phyloP scores from a whole-genome alignment of 2,329 filamentous ascomycete species.

The Biscogniauxia sp. region DNA sequence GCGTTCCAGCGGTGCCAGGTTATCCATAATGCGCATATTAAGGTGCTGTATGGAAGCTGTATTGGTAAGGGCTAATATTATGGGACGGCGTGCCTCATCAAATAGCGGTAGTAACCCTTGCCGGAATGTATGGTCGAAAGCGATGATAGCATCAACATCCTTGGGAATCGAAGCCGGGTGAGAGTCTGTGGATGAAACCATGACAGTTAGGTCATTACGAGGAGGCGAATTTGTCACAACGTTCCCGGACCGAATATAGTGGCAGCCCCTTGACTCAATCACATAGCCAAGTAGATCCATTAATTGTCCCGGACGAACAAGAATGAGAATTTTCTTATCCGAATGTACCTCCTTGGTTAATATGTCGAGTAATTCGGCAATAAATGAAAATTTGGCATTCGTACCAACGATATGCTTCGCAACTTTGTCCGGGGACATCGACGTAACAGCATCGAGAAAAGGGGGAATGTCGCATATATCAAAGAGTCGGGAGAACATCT shows the following conservation, averaged over 20 bases:
- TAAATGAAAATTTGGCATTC: conserved; percentile 60
- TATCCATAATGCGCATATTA: conserved; percentile 42
- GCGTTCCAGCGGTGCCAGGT: conserved; percentile 42
- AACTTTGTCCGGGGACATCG: conserved; percentile 41
- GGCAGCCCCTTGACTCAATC: conserved; percentile 38
- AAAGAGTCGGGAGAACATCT: conserved; percentile 49
- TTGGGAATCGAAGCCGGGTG: conserved; percentile 36
- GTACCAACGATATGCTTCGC: conserved; percentile 54
- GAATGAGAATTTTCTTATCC: conserved; percentile 50
- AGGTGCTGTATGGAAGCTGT: conserved; percentile 57
- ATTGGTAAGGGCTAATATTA: conserved; percentile 49
- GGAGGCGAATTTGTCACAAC: conserved; percentile 13
- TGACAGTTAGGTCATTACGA: conserved; percentile 34
- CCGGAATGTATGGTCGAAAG: conserved; percentile 51
- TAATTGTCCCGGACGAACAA: conserved; percentile 49
- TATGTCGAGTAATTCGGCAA: conserved; percentile 52
- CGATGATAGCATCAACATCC: conserved; percentile 50
- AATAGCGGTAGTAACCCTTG: conserved; percentile 30
- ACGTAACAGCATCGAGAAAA: conserved; percentile 44
- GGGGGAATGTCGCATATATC: conserved; percentile 58
- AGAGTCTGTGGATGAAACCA: conserved; percentile 42
- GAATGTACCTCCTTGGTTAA: conserved; percentile 27
- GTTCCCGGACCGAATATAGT: conserved; percentile 28
- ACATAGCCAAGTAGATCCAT: conserved; percentile 53
- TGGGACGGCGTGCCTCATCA: conserved; percentile 31